Base-by-base conservation (phyloP, 768 basidiomycete genomes). In the Strobilomyces echinocephalus region DNA sequence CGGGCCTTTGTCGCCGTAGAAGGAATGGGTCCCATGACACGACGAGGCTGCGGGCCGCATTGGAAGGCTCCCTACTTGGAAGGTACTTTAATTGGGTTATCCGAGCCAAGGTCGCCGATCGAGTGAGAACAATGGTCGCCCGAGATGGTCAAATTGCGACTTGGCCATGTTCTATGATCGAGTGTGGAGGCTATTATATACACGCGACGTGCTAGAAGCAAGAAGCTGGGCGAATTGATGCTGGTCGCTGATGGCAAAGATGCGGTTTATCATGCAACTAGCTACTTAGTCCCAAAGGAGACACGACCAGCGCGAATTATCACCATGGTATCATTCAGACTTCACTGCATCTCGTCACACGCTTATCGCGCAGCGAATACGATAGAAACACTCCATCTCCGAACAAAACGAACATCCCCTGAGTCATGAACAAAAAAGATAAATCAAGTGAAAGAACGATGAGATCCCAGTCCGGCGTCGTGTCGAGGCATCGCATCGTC, bases 351-450 rank as follows among this genome's bases (percentile, higher is more conserved):
- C 42, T n/a, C 28, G 20, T 18, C 38, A 43, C 46, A 15, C 30
- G 30, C 24, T 35, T 6, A 46, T 51, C 35, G 16, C 42, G 4
- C 46, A 20, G 42, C 33, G 12, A 47, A 33, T 53, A 55, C 47
- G 39, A 49, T 31, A 40, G 28, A 48, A 50, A 40, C 11, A 14
- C 20, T 41, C 43, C 39, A 50, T 54, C 53, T 59, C 46, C 48
- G 16, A 52, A 62, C 60, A 65, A 58, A 67, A 58, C 62, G 45
- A 66, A 24, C 24, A 24, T 34, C 12, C 35, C 45, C 52, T n/a
- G n/a, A n/a, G n/a, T 33, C 30, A 46, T 34, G 46, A 46, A 59
- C 31, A 59, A 46, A 30, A 50, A 39, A 24, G 36, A 46, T 12
- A 54, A 21, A 35, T 47, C 45, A 49, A 47, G 40, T 44, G 35